phyloP scores from a whole-genome alignment of 495 filamentous ascomycete species.

The Bryoglossum gracile region DNA sequence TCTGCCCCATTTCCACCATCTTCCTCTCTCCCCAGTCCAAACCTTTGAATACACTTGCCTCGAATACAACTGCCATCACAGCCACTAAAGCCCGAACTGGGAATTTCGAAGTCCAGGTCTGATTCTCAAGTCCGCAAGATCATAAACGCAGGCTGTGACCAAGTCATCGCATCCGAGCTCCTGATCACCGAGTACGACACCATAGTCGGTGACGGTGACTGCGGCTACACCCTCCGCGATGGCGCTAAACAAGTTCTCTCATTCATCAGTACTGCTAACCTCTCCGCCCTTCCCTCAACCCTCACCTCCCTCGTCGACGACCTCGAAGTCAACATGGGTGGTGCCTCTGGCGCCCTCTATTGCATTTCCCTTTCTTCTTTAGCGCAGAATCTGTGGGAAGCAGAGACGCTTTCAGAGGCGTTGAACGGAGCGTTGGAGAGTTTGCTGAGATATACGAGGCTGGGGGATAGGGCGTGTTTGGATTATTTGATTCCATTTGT shows the following conservation, averaged over 20 bases:
- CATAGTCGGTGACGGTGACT: slow-evolving; percentile 59
- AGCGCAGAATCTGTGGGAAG: slow-evolving; percentile 39
- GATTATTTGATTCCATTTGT: slow-evolving; percentile 57
- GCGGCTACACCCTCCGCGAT: slow-evolving; percentile 52
- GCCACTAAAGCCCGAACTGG: not conserved
- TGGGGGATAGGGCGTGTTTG: slow-evolving; percentile 46
- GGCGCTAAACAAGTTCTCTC: slow-evolving; percentile 16
- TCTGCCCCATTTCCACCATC: slow-evolving; percentile 11
- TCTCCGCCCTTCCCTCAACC: slow-evolving; percentile 36
- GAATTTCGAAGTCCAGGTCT: slow-evolving; percentile 8
- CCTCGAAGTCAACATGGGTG: slow-evolving; percentile 50
- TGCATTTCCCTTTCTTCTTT: slow-evolving; percentile 53
- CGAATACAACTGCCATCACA: not conserved
- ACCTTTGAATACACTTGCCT: slow-evolving; percentile 4
- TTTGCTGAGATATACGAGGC: slow-evolving; percentile 15
- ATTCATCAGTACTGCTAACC: slow-evolving; percentile 9
- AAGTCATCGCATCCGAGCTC: slow-evolving; percentile 46
- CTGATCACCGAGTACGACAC: slow-evolving; percentile 55
- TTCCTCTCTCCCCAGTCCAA: slow-evolving; percentile 6
- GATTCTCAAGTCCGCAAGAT: slow-evolving; percentile 15
- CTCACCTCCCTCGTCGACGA: slow-evolving; percentile 48
- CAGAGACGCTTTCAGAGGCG: slow-evolving; percentile 13
- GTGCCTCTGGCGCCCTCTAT: slow-evolving; percentile 53
- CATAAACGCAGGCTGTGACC: slow-evolving; percentile 35
- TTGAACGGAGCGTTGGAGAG: slow-evolving; percentile 10